Percentiles rank a stretch among this genome's conserved stretches.
These are phyloP conservation scores for Acanthamoeba divionensis DNA, from an alignment of 208 protist species.

Conservation along the genomic window DNA sequence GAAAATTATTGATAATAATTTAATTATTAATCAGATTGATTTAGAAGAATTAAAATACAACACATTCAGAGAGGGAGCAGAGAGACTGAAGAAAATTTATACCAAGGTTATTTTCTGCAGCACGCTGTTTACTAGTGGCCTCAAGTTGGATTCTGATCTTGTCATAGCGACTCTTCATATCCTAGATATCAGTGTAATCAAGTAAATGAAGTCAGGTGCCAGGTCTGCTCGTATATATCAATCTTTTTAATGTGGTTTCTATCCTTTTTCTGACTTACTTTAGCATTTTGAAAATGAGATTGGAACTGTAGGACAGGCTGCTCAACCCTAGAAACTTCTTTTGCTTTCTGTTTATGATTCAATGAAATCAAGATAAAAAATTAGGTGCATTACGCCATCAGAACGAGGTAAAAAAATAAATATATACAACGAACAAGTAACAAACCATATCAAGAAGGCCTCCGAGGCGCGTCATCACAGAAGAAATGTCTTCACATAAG, in stretches of 20 bases:
- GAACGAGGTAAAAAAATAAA: too few relatives aligned
- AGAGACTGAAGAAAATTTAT: too few relatives aligned
- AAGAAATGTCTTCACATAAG: neutral
- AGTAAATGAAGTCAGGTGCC: too few relatives aligned
- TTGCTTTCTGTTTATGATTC: slow-evolving; percentile 48
- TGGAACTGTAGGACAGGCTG: slow-evolving; percentile 37
- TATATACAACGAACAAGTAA: neutral
- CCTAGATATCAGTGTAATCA: too few relatives aligned
- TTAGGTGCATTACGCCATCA: neutral
- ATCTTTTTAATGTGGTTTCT: too few relatives aligned
- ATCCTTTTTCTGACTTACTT: too few relatives aligned
- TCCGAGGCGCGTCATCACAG: slow-evolving; percentile 8
- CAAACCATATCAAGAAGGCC: slow-evolving; percentile 19
- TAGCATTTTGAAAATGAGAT: neutral
- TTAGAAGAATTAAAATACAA: too few relatives aligned
- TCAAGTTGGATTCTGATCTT: slow-evolving; percentile 41
- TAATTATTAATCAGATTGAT: too few relatives aligned
- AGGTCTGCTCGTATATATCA: too few relatives aligned
- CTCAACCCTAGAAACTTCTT: slow-evolving; percentile 31
- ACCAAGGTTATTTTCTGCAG: slow-evolving; percentile 4
- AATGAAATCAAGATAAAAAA: neutral
- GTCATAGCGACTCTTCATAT: slow-evolving; percentile 33
- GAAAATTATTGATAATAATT: too few relatives aligned
- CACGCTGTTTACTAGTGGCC: slow-evolving; percentile 45
- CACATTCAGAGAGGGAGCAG: too few relatives aligned